phyloP scores from a whole-genome alignment of 441 rosid species.

The Pelargonium cotyledonis region DNA sequence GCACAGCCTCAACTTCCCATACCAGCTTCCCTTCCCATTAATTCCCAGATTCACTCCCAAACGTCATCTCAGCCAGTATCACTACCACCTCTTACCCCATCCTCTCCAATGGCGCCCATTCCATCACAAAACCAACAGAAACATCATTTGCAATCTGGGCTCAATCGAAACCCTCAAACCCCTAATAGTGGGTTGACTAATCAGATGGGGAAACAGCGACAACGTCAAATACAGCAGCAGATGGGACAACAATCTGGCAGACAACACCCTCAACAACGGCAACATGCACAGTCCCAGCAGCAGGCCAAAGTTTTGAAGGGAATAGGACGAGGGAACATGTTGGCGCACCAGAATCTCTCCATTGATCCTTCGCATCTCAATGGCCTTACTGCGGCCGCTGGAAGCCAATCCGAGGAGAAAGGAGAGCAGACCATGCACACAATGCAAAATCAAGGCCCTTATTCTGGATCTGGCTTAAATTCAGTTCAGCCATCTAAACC shows the following conservation, averaged over 20 bases:
- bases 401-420: conserved; percentile 3
- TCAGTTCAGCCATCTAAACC: conserved; percentile 61
- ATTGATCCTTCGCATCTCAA: conserved; percentile 32
- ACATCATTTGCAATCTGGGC: conserved; percentile 55
- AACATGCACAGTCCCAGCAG: conserved; percentile 50
- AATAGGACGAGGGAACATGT: conserved; percentile 70
- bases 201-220: conserved; percentile 84
- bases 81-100: conserved; percentile 38
- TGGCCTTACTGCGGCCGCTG: too few relatives aligned
- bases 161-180: conserved; percentile 52
- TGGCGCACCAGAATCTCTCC: conserved; percentile 53
- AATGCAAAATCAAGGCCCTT: conserved; percentile 61
- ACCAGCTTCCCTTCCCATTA: conserved; percentile 61
- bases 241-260: conserved; percentile 75
- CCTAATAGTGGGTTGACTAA: conserved; percentile 52
- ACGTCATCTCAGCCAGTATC: conserved; percentile 52
- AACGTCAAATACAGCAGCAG: conserved; percentile 48
- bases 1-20: conserved; percentile 60
- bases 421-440: too few relatives aligned
- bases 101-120: conserved; percentile 58
- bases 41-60: conserved; percentile 64
- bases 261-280: conserved; percentile 89
- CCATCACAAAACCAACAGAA: conserved; percentile 62
- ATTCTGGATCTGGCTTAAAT: conserved; percentile 45
- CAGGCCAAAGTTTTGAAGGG: conserved; percentile 76